Evolutionary conservation across 2,329 filamentous ascomycete genomes (phyloP).

Genomic region (Torrubiella hemipterigena): DNA sequence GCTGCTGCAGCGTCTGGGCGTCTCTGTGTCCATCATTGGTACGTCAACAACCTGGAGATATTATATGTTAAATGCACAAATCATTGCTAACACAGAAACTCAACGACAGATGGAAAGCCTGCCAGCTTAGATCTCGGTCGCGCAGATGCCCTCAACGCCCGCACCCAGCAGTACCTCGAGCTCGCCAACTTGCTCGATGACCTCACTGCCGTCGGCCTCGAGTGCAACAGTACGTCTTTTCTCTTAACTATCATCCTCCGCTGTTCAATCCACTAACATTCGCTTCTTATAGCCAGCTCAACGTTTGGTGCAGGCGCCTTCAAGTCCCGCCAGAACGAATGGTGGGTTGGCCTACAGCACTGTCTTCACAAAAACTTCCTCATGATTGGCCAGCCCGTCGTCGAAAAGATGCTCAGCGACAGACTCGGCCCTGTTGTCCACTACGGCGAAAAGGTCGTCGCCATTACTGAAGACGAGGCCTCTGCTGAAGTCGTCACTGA

Average conservation of each 20-base stretch:
- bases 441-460: conserved; percentile 25
- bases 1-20: conserved; percentile 26
- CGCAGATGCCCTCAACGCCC: conserved; percentile 35
- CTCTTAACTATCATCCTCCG: background rate
- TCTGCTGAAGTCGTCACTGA: conserved; percentile 23
- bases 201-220: conserved; percentile 26
- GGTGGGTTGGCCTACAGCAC: conserved; percentile 33
- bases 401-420: conserved; percentile 25
- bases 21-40: conserved; percentile 27
- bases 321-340: conserved; percentile 33
- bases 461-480: conserved; percentile 46
- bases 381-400: conserved; percentile 35
- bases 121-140: conserved; percentile 26
- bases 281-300: conserved; percentile 25
- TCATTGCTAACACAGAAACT: conserved; percentile 2
- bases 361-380: conserved; percentile 33
- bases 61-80: background rate
- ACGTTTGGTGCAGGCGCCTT: conserved; percentile 33
- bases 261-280: background rate
- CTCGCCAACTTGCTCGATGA: conserved; percentile 29
- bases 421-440: conserved; percentile 19
- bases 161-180: conserved; percentile 35
- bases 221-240: conserved; percentile 32
- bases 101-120: conserved; percentile 23
- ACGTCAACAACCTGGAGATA: conserved; percentile 3